Conservation (phyloP, 805 yeast species). For the Metschnikowia orientalis region DNA sequence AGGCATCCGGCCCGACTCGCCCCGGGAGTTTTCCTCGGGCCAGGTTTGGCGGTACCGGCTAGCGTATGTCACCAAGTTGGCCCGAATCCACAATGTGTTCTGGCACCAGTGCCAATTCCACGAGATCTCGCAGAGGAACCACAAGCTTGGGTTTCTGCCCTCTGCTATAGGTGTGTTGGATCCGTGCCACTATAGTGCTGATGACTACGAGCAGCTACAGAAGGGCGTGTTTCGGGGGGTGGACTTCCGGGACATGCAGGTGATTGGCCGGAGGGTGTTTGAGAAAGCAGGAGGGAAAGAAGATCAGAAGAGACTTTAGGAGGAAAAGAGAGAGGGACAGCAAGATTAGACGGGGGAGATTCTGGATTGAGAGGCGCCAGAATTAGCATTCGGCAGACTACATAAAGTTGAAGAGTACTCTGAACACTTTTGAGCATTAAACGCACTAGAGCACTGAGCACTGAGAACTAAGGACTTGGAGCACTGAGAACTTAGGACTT, state of each 20-base stretch:
- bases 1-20: constrained; percentile 22
- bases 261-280: constrained; percentile 9
- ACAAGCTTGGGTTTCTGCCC: constrained; percentile 24
- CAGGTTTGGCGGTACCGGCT: constrained; percentile 18
- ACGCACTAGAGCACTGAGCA: too few relatives aligned
- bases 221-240: constrained; percentile 23
- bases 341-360: too few relatives aligned
- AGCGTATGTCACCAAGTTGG: constrained; percentile 22
- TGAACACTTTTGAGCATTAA: too few relatives aligned
- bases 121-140: constrained; percentile 30
- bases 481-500: too few relatives aligned
- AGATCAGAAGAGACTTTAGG: too few relatives aligned
- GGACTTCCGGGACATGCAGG: constrained; percentile 22
- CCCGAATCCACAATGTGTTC: constrained; percentile 28
- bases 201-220: constrained; percentile 25
- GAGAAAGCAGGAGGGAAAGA: too few relatives aligned
- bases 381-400: too few relatives aligned
- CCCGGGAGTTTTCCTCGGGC: constrained; percentile 8
- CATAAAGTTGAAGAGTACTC: too few relatives aligned
- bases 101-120: constrained; percentile 33
- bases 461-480: too few relatives aligned
- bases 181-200: constrained; percentile 31
- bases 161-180: constrained; percentile 34
- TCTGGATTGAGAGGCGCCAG: too few relatives aligned
- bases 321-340: too few relatives aligned